A percentile compares a stretch with the other conserved stretches of the same genome.
Conservation (phyloP, 1,284 basidiomycete genomes). For the Vanrija sp. region DNA sequence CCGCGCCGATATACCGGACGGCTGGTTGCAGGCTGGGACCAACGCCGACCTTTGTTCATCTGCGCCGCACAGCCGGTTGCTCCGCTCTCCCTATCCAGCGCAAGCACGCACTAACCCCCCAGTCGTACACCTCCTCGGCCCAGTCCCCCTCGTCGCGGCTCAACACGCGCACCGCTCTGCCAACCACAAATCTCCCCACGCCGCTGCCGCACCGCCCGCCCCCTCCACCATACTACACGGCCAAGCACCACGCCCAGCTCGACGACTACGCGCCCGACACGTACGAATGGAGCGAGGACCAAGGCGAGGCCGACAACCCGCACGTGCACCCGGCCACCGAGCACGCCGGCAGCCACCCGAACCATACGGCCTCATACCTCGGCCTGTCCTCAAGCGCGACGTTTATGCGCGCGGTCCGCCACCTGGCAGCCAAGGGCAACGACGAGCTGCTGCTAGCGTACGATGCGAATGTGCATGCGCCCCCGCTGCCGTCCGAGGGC, state of each 20-base stretch:
- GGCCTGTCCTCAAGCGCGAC: constrained; percentile 20
- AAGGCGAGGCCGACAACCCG: background rate
- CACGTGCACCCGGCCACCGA: constrained; percentile 11
- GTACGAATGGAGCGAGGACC: constrained; percentile 15
- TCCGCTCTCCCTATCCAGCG: too few relatives aligned
- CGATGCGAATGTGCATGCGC: background rate
- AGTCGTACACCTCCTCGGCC: background rate
- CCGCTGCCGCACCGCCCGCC: constrained; percentile 4
- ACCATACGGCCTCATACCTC: constrained; percentile 8
- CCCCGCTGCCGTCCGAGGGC: too few relatives aligned
- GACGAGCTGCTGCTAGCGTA: background rate
- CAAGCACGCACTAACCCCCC: too few relatives aligned
- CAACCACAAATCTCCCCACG: constrained; percentile 3
- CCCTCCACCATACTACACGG: constrained; percentile 19
- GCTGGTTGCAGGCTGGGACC: too few relatives aligned
- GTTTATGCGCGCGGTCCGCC: constrained; percentile 18
- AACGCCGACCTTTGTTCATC: too few relatives aligned
- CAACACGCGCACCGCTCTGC: constrained; percentile 15
- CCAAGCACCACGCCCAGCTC: constrained; percentile 9
- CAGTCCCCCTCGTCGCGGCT: constrained; percentile 5
- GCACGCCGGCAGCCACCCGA: constrained; percentile 10
- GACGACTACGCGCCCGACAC: background rate
- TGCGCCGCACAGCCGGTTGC: too few relatives aligned
- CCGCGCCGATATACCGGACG: background rate
- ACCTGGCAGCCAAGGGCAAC: constrained; percentile 5